Evolutionary conservation across 2,329 filamentous ascomycete species (phyloP), one percentile per base, ranked within the genome.

Genomic region (Colletotrichum ledebouriae): DNA sequence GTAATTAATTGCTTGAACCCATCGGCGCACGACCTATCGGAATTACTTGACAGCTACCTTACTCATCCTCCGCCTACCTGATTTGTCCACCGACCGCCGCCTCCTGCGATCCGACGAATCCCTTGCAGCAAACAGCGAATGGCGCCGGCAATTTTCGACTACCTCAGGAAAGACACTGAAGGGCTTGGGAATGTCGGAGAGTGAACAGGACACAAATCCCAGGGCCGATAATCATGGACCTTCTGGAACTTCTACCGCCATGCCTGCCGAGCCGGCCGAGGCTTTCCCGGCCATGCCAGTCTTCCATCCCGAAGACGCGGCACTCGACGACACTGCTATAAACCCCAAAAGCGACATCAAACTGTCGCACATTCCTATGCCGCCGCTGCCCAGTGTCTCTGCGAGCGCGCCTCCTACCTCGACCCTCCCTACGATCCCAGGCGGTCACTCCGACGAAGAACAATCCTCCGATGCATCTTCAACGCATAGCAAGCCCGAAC

Each of bases 361-460:
- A 46, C 17, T 69, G 12, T 69, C 67, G 39, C 66, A 66, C 17
- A 66, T 69, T 61, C 57, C 63, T 53, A 44, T 69, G 39, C 67
- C 67, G 15, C 55, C 65, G 15, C 50, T 63, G 15, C 56, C 66
- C 15, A 66, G 33, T 15, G 56, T 64, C 39, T 63, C 70, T 10
- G 49, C 67, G 25, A 66, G 66, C 37, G 64, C 69, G 11, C 68
- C 70, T 25, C 69, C 68, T n/a, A 70, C 68, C 33, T 60, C 70
- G 25, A 56, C 68, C 11, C 60, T 70, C 33, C 60, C 70, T 41
- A 66, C 64, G 9, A 70, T 70, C 13, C 70, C 39, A 20, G 68
- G 56, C 20, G 70, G 70, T 9, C 59, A 62, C 49, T 70, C 68
- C 29, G 68, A 70, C 22, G 63, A 70, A 58, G 70, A 70, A n/a